phyloP scores from a whole-genome alignment of 768 basidiomycete genomes.

The Collybia sordida region DNA sequence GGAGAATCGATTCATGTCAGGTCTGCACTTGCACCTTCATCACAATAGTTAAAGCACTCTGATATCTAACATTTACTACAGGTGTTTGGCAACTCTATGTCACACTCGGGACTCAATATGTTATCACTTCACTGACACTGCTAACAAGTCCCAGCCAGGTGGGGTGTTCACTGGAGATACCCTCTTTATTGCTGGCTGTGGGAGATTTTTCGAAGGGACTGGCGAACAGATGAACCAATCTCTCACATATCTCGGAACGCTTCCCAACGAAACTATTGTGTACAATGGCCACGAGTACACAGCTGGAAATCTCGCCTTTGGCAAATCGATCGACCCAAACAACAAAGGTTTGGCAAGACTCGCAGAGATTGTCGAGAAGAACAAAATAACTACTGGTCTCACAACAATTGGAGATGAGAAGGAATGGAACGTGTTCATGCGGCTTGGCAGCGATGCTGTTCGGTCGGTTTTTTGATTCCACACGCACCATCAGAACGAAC shows the following conservation, averaged over 20 bases:
- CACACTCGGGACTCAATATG: conserved; percentile 98
- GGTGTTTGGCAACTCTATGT: conserved; percentile 86
- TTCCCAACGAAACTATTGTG: conserved; percentile 79
- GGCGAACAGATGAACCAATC: conserved; percentile 80
- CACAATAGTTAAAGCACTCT: conserved; percentile 9
- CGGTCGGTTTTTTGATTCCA: conserved; percentile 42
- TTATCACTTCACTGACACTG: conserved; percentile 67
- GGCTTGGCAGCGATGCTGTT: conserved; percentile 61
- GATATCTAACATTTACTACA: conserved; percentile 24
- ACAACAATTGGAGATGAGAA: conserved; percentile 94
- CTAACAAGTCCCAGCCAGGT: conserved; percentile 52
- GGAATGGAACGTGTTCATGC: conserved; percentile 95
- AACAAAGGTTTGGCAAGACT: conserved; percentile 65
- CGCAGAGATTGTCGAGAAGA: conserved; percentile 51
- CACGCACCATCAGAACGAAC: not conserved
- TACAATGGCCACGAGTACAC: conserved; percentile 97
- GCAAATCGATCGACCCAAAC: conserved; percentile 52
- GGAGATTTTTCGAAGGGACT: conserved; percentile 91
- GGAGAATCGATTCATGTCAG: conserved; percentile 61
- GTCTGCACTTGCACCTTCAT: conserved; percentile 29
- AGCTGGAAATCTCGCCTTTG: conserved; percentile 70
- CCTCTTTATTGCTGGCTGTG: conserved; percentile 85
- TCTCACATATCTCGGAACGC: conserved; percentile 62
- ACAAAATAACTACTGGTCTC: conserved; percentile 71
- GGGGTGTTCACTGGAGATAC: conserved; percentile 96